A percentile compares a stretch with the other conserved stretches of the same genome.
Evolutionary conservation across 2,329 filamentous ascomycete genomes (phyloP).

Genomic region (Fusarium sulawesiense): DNA sequence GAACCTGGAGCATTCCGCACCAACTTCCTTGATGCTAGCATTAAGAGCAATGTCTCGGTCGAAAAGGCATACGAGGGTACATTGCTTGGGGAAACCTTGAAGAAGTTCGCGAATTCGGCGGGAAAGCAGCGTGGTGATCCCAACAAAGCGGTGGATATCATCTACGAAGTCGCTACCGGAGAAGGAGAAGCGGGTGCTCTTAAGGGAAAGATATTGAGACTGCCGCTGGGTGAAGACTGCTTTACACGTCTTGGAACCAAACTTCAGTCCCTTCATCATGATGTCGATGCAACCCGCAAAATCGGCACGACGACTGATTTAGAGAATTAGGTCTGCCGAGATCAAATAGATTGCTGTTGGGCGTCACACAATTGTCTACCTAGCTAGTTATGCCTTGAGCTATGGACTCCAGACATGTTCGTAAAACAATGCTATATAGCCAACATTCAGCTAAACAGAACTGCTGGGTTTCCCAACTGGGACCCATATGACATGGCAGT

Average conservation of each 20-base stretch:
- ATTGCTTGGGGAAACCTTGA: constrained; percentile 40
- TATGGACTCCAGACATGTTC: background rate
- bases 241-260: constrained; percentile 46
- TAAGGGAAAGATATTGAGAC: constrained; percentile 48
- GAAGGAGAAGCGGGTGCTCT: constrained; percentile 44
- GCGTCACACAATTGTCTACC: background rate
- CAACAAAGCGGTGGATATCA: constrained; percentile 51
- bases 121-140: constrained; percentile 56
- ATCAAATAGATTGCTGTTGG: background rate
- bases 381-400: background rate
- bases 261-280: constrained; percentile 22
- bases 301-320: constrained; percentile 29
- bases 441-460: background rate
- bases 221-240: constrained; percentile 53
- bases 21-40: constrained; percentile 53
- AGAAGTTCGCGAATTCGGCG: constrained; percentile 43
- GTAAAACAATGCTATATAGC: background rate
- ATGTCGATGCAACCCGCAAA: constrained; percentile 24
- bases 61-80: constrained; percentile 47
- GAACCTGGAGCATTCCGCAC: constrained; percentile 64
- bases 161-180: constrained; percentile 52
- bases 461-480: background rate
- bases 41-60: constrained; percentile 34
- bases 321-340: background rate
- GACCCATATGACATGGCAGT: background rate